These are phyloP conservation scores for Trichoderma koningii DNA, from an alignment of 2,329 filamentous ascomycete genomes.

Conservation along the genomic window DNA sequence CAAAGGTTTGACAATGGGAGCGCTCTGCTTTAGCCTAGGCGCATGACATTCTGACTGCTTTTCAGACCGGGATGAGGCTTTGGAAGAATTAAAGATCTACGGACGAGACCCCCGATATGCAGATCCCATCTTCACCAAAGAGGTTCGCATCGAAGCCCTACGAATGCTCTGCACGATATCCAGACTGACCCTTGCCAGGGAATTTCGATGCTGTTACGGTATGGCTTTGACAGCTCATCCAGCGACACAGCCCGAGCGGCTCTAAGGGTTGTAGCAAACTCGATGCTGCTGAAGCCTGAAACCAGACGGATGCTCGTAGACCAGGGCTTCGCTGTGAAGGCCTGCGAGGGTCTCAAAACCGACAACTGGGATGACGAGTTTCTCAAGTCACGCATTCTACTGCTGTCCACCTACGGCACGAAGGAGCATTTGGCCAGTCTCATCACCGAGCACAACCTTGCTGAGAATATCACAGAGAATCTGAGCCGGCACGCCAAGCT, in stretches of 20 bases:
- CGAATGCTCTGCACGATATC: neutral
- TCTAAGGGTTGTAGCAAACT: conserved; percentile 80
- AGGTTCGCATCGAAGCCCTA: conserved; percentile 51
- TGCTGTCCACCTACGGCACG: conserved; percentile 52
- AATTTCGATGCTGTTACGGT: conserved; percentile 68
- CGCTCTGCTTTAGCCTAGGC: conserved; percentile 9
- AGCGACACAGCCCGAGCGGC: conserved; percentile 68
- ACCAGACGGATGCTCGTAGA: conserved; percentile 48
- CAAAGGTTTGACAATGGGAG: conserved; percentile 52
- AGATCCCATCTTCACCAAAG: conserved; percentile 79
- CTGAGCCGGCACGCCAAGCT: conserved; percentile 67
- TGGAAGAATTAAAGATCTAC: conserved; percentile 68
- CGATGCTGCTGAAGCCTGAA: conserved; percentile 56
- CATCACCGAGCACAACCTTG: conserved; percentile 47
- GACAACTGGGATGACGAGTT: conserved; percentile 85
- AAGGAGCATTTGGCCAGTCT: conserved; percentile 52
- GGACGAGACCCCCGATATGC: conserved; percentile 70
- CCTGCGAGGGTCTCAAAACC: conserved; percentile 70
- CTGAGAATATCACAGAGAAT: conserved; percentile 66
- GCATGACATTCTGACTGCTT: neutral
- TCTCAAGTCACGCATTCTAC: conserved; percentile 55
- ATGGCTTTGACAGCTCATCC: conserved; percentile 70
- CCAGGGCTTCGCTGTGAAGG: conserved; percentile 59
- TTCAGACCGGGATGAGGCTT: conserved; percentile 61
- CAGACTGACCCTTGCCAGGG: conserved; percentile 49